Conservation (phyloP, 176 grass and related monocot species). For the Sorghum bicolor region Sorghum_bicolor_NCBIv3 NC_012873.2:64608501-64609000, state of each 20-base stretch:
- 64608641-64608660: background rate
- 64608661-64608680: background rate
- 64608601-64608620: too few species aligned
- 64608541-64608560: too few species aligned
- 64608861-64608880: background rate
- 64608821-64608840: background rate
- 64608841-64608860: background rate
- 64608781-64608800: background rate
- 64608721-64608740: background rate
- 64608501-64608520: too few species aligned
- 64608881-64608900: background rate
- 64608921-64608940: slow-evolving; percentile 16
- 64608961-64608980: background rate
- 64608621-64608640: background rate
- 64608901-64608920: background rate
- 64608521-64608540: too few species aligned
- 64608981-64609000: slow-evolving; percentile 26
- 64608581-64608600: too few species aligned
- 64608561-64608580: too few species aligned
- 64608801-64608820: background rate
- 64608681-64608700: background rate
- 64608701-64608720: background rate
- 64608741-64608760: background rate
- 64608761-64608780: background rate
- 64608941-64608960: background rate